Percentiles rank a stretch among this genome's conserved stretches.
These are phyloP conservation scores for Talaromyces liani DNA, from an alignment of 495 filamentous ascomycete genomes.

Conservation along the genomic window DNA sequence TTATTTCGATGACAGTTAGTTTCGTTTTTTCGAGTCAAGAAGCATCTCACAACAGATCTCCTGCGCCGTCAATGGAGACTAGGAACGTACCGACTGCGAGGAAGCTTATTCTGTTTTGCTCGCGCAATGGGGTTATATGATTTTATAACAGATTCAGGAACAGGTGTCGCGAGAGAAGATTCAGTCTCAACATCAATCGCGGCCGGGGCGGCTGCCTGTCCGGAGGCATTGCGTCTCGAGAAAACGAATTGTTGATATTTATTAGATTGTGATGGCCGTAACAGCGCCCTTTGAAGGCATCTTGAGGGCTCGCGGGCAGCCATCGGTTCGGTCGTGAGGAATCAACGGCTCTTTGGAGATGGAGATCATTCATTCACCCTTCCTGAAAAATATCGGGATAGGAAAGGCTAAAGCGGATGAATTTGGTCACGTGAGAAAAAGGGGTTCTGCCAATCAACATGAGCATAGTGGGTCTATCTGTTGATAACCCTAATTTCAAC, in stretches of 20 bases:
- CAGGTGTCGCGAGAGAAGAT: conserved; percentile 22
- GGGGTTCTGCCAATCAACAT: not conserved
- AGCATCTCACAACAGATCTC: not conserved
- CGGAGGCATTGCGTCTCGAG: conserved; percentile 41
- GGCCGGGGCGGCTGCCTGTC: conserved; percentile 28
- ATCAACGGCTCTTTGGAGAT: not conserved
- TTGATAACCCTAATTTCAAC: not conserved
- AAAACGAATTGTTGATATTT: conserved; percentile 26
- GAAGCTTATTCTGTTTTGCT: conserved; percentile 48
- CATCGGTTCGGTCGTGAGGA: conserved; percentile 18
- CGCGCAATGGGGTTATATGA: conserved; percentile 52
- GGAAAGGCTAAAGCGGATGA: not conserved
- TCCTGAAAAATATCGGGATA: not conserved
- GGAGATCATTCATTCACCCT: not conserved
- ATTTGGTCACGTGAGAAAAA: not conserved
- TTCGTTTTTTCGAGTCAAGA: not conserved
- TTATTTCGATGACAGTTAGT: conserved; percentile 10
- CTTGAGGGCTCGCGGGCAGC: conserved; percentile 36
- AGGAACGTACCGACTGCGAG: conserved; percentile 58
- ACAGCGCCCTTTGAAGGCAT: conserved; percentile 35
- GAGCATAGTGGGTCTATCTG: not conserved
- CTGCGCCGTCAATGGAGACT: not conserved
- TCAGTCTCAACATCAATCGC: conserved; percentile 32
- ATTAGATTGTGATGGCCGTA: conserved; percentile 28
- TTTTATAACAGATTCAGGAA: conserved; percentile 21